phyloP scores from a whole-genome alignment of 169 alveolate genomes.

The Plasmodium relictum region DNA sequence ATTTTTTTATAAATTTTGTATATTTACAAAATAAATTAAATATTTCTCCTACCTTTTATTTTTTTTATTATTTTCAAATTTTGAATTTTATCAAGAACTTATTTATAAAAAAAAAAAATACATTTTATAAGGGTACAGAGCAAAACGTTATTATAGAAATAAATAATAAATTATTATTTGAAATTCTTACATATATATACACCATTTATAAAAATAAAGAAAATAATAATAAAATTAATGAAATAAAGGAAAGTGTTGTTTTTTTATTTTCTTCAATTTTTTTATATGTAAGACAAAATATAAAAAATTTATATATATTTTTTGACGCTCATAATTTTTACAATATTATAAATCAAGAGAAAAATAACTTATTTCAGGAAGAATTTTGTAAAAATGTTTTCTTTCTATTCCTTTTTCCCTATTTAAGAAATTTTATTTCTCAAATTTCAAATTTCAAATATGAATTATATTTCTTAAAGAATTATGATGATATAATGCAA shows the following conservation, averaged over 20 bases:
- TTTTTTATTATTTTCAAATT: conserved; percentile 22
- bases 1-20: conserved; percentile 10
- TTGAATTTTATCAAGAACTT: not conserved
- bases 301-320: conserved; percentile 22
- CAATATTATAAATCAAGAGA: not conserved
- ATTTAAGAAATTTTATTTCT: conserved; percentile 7
- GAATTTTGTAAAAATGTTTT: conserved; percentile 2
- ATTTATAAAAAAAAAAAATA: not conserved
- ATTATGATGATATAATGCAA: not conserved
- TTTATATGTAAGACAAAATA: conserved; percentile 5
- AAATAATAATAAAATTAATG: not conserved
- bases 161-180: not conserved
- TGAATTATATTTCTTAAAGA: conserved; percentile 14
- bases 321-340: not conserved
- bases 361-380: not conserved
- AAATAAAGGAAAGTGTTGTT: not conserved
- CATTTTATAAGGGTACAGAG: not conserved
- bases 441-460: not conserved
- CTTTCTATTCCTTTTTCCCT: conserved; percentile 13
- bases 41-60: conserved; percentile 14
- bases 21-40: conserved; percentile 18
- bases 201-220: not conserved
- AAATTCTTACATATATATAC: conserved; percentile 7
- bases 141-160: conserved; percentile 13
- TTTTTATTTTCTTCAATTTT: conserved; percentile 20